These are phyloP conservation scores for Euphorbia lathyris DNA, from an alignment of 345 rosid species.

Conservation along the genomic window DNA sequence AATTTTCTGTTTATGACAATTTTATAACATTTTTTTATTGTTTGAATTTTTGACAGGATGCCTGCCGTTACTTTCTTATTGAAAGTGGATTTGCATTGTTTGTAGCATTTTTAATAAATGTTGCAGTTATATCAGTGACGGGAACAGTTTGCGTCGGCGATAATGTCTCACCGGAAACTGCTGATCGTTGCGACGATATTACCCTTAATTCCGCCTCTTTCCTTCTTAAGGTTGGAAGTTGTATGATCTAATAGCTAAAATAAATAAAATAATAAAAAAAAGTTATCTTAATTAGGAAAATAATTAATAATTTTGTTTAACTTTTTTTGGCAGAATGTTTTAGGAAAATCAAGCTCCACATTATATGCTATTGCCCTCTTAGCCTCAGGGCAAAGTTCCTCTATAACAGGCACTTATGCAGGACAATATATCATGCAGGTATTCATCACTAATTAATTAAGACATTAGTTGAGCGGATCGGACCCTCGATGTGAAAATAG, in stretches of 20 bases:
- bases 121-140: conserved; percentile 51
- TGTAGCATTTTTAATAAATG: conserved; percentile 59
- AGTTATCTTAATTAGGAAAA: neutral
- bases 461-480: too few relatives aligned
- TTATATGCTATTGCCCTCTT: conserved; percentile 59
- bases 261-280: neutral
- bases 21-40: neutral
- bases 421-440: conserved; percentile 74
- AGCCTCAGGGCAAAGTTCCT: conserved; percentile 71
- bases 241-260: neutral
- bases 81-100: conserved; percentile 66
- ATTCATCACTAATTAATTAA: too few relatives aligned
- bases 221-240: conserved; percentile 50
- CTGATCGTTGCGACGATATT: conserved; percentile 43
- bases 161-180: conserved; percentile 23
- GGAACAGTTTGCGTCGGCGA: conserved; percentile 47
- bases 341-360: conserved; percentile 54
- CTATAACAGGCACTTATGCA: conserved; percentile 70
- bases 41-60: conserved; percentile 33
- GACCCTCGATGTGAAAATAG: too few relatives aligned
- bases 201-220: conserved; percentile 67
- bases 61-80: conserved; percentile 54
- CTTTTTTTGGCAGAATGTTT: conserved; percentile 49
- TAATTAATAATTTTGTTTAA: neutral
- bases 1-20: too few relatives aligned